These are phyloP conservation scores for Gossypium ekmanianum DNA, from an alignment of 345 rosid species.

Conservation along the genomic window DNA sequence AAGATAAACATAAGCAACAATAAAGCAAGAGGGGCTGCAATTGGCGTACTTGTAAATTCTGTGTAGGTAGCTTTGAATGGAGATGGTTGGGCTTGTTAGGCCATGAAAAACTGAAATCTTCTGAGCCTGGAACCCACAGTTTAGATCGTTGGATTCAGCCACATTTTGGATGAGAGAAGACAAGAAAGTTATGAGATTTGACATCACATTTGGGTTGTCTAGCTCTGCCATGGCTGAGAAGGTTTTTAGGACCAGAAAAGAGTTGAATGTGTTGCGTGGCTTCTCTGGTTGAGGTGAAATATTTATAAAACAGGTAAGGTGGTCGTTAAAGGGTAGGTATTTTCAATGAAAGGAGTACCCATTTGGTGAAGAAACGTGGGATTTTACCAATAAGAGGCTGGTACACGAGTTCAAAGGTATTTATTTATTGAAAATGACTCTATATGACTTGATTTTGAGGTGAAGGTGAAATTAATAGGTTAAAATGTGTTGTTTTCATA, in stretches of 20 bases:
- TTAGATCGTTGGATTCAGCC: conserved; percentile 63
- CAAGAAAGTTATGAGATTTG: conserved; percentile 58
- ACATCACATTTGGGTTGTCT: conserved; percentile 60
- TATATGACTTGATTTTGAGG: conserved; percentile 9
- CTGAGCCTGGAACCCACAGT: conserved; percentile 36
- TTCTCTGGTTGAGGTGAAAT: conserved; percentile 4
- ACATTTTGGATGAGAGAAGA: conserved; percentile 69
- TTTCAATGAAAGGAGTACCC: conserved; percentile 15
- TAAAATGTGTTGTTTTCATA: too few relatives aligned
- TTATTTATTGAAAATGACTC: too few relatives aligned
- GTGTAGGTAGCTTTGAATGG: conserved; percentile 68
- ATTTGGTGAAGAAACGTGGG: background rate
- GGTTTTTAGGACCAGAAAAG: background rate
- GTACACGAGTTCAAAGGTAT: too few relatives aligned
- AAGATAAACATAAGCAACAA: conserved; percentile 83
- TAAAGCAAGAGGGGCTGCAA: conserved; percentile 82
- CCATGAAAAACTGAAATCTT: conserved; percentile 78
- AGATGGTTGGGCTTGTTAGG: conserved; percentile 61
- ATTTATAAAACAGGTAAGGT: conserved; percentile 20
- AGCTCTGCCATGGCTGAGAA: conserved; percentile 52
- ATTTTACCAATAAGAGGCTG: too few relatives aligned
- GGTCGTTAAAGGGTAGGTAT: conserved; percentile 38
- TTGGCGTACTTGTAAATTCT: conserved; percentile 86
- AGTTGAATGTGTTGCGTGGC: background rate
- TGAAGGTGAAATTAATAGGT: conserved; percentile 17